Evolutionary conservation across 306 rosid species (phyloP).

Genomic region (Medicago ruthenica): DNA sequence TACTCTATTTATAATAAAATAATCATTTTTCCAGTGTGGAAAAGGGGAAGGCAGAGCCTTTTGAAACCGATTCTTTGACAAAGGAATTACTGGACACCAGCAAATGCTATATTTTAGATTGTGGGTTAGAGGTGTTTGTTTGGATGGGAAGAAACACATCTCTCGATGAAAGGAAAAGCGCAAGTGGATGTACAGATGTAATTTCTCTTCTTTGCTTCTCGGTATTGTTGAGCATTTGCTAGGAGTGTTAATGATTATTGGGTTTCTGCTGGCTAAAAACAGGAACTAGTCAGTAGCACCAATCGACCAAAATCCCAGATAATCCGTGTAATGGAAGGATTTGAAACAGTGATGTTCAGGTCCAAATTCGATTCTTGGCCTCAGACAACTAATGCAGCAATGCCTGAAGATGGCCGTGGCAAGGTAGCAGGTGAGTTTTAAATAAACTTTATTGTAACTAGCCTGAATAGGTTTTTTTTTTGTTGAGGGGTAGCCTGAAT

Average conservation of each 20-base stretch:
- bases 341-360: conserved; percentile 88
- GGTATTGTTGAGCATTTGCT: conserved; percentile 23
- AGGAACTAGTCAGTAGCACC: conserved; percentile 64
- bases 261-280: no score
- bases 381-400: conserved; percentile 61
- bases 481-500: conserved; percentile 34
- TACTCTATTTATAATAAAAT: conserved; percentile 43
- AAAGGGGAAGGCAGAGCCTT: conserved; percentile 74
- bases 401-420: conserved; percentile 97
- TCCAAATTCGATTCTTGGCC: conserved; percentile 97
- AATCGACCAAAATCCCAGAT: conserved; percentile 69
- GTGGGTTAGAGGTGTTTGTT: conserved; percentile 82
- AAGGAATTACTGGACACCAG: conserved; percentile 80
- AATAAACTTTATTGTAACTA: conserved; percentile 29
- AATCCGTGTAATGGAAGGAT: conserved; percentile 93
- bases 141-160: conserved; percentile 98
- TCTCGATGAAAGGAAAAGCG: conserved; percentile 88
- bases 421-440: conserved; percentile 93
- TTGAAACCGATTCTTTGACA: conserved; percentile 68
- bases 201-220: conserved; percentile 42
- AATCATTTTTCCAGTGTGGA: conserved; percentile 63
- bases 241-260: neutral
- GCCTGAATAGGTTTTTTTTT: conserved; percentile 38
- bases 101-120: conserved; percentile 85
- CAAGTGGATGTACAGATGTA: conserved; percentile 92